These are phyloP conservation scores for Aspergillus piperis DNA, from an alignment of 2,329 filamentous ascomycete species.

Conservation along the genomic window DNA sequence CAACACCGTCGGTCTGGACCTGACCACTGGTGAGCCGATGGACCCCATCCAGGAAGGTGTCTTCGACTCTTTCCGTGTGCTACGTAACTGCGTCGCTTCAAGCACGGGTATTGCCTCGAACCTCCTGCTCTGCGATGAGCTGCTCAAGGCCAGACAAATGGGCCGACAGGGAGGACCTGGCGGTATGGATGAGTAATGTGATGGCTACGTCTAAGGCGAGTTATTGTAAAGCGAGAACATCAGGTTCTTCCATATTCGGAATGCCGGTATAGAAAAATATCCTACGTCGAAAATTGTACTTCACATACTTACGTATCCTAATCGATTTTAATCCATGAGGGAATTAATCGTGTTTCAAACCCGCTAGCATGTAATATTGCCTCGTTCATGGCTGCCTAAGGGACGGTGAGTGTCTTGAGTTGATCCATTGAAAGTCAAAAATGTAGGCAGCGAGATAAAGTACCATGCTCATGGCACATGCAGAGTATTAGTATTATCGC, in stretches of 20 bases:
- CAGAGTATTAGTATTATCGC: not conserved
- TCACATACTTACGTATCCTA: conserved; percentile 16
- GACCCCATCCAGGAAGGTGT: conserved; percentile 90
- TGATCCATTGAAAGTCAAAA: not conserved
- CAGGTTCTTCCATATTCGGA: conserved; percentile 20
- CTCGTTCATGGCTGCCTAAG: not conserved
- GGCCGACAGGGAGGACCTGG: conserved; percentile 49
- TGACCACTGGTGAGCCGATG: conserved; percentile 88
- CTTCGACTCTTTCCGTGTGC: conserved; percentile 92
- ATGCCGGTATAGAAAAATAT: conserved; percentile 17
- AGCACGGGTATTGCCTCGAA: conserved; percentile 95
- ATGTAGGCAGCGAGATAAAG: not conserved
- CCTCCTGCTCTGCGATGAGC: conserved; percentile 90
- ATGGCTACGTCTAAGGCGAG: conserved; percentile 21
- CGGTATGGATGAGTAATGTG: conserved; percentile 45
- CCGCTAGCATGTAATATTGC: not conserved
- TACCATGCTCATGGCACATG: not conserved
- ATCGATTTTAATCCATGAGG: conserved; percentile 2
- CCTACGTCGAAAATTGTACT: conserved; percentile 23
- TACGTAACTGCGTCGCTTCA: conserved; percentile 90
- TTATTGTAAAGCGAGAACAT: conserved; percentile 28
- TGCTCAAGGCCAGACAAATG: conserved; percentile 98
- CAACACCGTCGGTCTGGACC: conserved; percentile 80
- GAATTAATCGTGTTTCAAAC: not conserved
- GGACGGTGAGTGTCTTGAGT: not conserved